Conservation (phyloP, 371 early-diverging fungal genomes). For the Saksenaea vasiformis region DNA sequence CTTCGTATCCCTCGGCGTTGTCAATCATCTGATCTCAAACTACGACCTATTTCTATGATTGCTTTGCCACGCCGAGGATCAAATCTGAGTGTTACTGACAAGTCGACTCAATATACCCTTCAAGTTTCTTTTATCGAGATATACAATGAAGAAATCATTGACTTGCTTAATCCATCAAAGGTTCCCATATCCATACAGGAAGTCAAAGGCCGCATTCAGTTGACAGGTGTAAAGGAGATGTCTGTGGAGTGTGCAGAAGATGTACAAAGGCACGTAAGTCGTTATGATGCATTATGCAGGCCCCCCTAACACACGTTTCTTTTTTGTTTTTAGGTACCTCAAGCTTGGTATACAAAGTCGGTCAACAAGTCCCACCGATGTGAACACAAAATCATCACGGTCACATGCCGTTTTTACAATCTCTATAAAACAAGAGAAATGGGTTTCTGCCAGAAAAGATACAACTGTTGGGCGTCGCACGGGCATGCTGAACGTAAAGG, state of each 20-base stretch:
- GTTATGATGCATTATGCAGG: not conserved
- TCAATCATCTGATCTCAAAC: slow-evolving; percentile 12
- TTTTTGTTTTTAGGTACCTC: slow-evolving; percentile 47
- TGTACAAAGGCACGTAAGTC: slow-evolving; percentile 63
- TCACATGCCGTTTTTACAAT: slow-evolving; percentile 98
- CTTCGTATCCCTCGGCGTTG: slow-evolving; percentile 16
- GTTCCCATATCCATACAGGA: slow-evolving; percentile 85
- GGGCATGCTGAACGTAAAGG: slow-evolving; percentile 20
- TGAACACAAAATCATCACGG: slow-evolving; percentile 96
- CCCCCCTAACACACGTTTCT: not conserved
- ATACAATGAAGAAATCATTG: slow-evolving; percentile 96
- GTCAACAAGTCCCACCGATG: slow-evolving; percentile 93
- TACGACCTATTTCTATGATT: slow-evolving; percentile 41
- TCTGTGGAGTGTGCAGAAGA: slow-evolving; percentile 75
- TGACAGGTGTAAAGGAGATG: slow-evolving; percentile 90
- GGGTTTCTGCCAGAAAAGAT: not conserved
- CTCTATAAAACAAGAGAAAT: slow-evolving; percentile 66
- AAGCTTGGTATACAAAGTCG: slow-evolving; percentile 82
- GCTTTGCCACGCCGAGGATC: slow-evolving; percentile 12
- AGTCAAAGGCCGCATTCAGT: slow-evolving; percentile 90
- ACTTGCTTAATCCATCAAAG: slow-evolving; percentile 70
- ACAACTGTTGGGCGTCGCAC: slow-evolving; percentile 8
- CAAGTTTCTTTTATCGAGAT: slow-evolving; percentile 87
- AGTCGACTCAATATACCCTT: slow-evolving; percentile 47
- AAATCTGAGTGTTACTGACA: not conserved